A percentile compares a stretch with the other conserved stretches of the same genome.
Conservation (phyloP, 768 basidiomycete genomes). For the Multifurca ochricompacta region DNA sequence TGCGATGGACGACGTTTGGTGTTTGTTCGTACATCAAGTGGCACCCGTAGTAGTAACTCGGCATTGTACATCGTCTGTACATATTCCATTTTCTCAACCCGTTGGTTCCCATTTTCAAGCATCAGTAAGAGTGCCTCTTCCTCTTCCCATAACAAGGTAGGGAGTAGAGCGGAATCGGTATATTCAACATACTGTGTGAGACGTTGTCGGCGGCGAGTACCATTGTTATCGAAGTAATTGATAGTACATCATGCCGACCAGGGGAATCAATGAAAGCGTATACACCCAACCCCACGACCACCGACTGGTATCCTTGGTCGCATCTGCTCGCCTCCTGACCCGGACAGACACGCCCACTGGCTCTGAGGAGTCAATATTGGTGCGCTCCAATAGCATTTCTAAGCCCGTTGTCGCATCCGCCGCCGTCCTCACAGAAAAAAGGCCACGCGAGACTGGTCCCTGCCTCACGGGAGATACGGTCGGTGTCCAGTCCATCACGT, state of each 20-base stretch:
- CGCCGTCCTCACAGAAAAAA: background rate
- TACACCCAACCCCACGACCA: conserved; percentile 15
- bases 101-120: background rate
- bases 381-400: conserved; percentile 16
- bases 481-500: conserved; percentile 67
- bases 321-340: background rate
- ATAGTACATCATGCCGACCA: conserved; percentile 7
- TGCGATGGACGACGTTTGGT: background rate
- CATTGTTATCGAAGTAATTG: background rate
- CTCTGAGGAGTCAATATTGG: conserved; percentile 13
- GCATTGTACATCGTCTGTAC: background rate
- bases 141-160: background rate
- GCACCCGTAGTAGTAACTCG: conserved; percentile 7
- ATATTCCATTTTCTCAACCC: background rate
- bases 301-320: background rate
- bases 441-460: background rate
- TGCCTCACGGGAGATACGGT: conserved; percentile 25
- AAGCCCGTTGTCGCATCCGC: conserved; percentile 15
- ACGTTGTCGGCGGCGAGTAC: no score
- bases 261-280: conserved; percentile 3
- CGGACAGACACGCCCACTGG: background rate
- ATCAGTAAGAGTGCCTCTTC: background rate
- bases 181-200: background rate
- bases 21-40: background rate
- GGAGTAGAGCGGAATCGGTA: background rate